Base-by-base conservation (phyloP, 306 rosid species). In the Lupinus albus region DNA sequence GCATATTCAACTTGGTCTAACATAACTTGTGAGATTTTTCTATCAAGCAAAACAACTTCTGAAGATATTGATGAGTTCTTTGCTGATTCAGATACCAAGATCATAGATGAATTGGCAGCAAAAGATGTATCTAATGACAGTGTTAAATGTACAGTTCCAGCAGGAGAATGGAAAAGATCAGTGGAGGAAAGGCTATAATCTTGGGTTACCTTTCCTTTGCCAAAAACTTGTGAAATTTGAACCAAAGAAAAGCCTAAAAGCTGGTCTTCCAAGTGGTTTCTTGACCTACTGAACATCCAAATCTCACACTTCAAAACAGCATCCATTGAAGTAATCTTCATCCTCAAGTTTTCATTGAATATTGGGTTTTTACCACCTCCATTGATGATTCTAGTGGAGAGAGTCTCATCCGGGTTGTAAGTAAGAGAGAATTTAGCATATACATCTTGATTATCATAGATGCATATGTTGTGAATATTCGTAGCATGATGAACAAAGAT, bases 111-210 rank as follows among this genome's bases (percentile, higher is more conserved):
- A 61, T 59, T 60, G 11, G 41, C 11, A 38, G 78, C 78, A 64
- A 81, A 72, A 14, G 84, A 84, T 42, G 84, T 61, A 67, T 68
- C 68, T 7, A 91, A 73, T 41, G 86, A 81, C 1, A 93, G 85
- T 52, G 80, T 81, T 57, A 93, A 74, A n/a, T 80, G 79, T 18
- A 93, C 85, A 47, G 87, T 84, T 63, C 98, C 98, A n/a, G 96
- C 96, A 3, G 98, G 98, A 57, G 96, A 93, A 72, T 88, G 98
- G 46, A 89, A 84, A 48, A 93, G 96, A 78, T 93, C 96, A 72
- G 98, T 93, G 62, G 98, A 93, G 61, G 96, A 89, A 56, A 93
- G 96, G 46, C 85, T 84, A 51, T 84, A 89, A 68, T 83, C 87
- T 79, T 80, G 73, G 5, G 91, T 84, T 28, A 84, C 72, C 64